These are phyloP conservation scores for Fusarium sp. DNA, from an alignment of 2,329 filamentous ascomycete genomes.

Conservation along the genomic window DNA sequence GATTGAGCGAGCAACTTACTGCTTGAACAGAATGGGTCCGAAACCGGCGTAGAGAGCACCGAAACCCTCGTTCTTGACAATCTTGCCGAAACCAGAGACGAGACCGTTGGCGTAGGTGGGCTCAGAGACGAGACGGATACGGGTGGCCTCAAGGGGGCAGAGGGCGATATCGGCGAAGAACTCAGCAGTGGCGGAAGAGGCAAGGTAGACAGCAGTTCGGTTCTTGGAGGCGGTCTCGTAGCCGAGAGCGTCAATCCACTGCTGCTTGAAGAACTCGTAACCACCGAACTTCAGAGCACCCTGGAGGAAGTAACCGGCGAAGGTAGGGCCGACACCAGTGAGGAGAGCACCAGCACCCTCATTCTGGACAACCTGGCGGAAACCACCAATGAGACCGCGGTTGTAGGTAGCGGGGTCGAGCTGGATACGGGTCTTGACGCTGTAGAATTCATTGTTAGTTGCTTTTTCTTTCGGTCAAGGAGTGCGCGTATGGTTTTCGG, in stretches of 20 bases:
- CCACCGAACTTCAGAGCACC: slow-evolving; percentile 94
- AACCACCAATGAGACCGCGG: slow-evolving; percentile 85
- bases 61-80: slow-evolving; percentile 82
- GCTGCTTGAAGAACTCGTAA: slow-evolving; percentile 97
- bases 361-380: slow-evolving; percentile 84
- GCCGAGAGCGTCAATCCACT: slow-evolving; percentile 83
- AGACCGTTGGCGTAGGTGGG: slow-evolving; percentile 86
- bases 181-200: slow-evolving; percentile 72
- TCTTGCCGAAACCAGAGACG: slow-evolving; percentile 83
- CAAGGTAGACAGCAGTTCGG: slow-evolving; percentile 84
- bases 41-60: slow-evolving; percentile 93
- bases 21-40: slow-evolving; percentile 80
- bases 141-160: slow-evolving; percentile 91
- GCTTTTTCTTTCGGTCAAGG: background rate
- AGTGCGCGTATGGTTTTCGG: background rate
- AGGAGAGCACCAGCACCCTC: slow-evolving; percentile 88
- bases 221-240: slow-evolving; percentile 81
- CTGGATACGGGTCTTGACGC: slow-evolving; percentile 96
- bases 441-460: slow-evolving; percentile 54
- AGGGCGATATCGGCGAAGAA: slow-evolving; percentile 82
- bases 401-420: slow-evolving; percentile 92
- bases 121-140: slow-evolving; percentile 91
- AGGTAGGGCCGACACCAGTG: slow-evolving; percentile 87
- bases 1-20: slow-evolving; percentile 47
- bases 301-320: slow-evolving; percentile 93